Percentiles rank a stretch among this genome's conserved stretches.
Evolutionary conservation across 345 rosid genomes (phyloP).

Genomic region (Eutrema heterophyllum): DNA sequence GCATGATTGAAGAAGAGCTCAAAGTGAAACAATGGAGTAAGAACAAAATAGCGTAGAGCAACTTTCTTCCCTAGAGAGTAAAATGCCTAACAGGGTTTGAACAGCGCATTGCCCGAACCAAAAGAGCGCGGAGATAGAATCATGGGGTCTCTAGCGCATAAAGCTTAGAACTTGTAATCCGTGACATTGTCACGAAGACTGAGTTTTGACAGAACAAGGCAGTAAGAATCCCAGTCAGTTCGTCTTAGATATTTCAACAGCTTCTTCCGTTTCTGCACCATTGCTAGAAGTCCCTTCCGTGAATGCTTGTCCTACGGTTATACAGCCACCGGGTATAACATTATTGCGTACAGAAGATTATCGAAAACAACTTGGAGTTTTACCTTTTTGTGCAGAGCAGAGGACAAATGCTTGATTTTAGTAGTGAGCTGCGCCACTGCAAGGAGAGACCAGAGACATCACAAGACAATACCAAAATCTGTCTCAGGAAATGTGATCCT

Average conservation of each 20-base stretch:
- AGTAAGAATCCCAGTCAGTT: slow-evolving; percentile 91
- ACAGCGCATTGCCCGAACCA: neutral
- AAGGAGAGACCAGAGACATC: slow-evolving; percentile 23
- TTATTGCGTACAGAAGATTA: neutral
- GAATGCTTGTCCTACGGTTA: slow-evolving; percentile 78
- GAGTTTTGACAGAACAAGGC: slow-evolving; percentile 62
- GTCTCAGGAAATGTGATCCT: neutral
- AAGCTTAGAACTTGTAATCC: slow-evolving; percentile 45
- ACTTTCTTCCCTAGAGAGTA: slow-evolving; percentile 9
- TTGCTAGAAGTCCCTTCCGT: slow-evolving; percentile 63
- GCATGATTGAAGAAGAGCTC: slow-evolving; percentile 12
- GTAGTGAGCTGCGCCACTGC: slow-evolving; percentile 92
- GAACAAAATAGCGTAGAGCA: neutral
- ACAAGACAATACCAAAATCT: slow-evolving; percentile 7
- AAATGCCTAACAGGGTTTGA: slow-evolving; percentile 9
- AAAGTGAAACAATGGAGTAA: neutral
- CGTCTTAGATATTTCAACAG: slow-evolving; percentile 80
- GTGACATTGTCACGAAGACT: slow-evolving; percentile 86
- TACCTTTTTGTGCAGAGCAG: slow-evolving; percentile 76
- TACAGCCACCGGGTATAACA: neutral
- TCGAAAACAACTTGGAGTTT: slow-evolving; percentile 1
- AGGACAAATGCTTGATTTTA: slow-evolving; percentile 83
- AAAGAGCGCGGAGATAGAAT: neutral
- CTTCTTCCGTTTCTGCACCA: slow-evolving; percentile 81
- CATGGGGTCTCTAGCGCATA: neutral